Evolutionary conservation across 768 basidiomycete genomes (phyloP).

Genomic region (Tephrocybe rancida): DNA sequence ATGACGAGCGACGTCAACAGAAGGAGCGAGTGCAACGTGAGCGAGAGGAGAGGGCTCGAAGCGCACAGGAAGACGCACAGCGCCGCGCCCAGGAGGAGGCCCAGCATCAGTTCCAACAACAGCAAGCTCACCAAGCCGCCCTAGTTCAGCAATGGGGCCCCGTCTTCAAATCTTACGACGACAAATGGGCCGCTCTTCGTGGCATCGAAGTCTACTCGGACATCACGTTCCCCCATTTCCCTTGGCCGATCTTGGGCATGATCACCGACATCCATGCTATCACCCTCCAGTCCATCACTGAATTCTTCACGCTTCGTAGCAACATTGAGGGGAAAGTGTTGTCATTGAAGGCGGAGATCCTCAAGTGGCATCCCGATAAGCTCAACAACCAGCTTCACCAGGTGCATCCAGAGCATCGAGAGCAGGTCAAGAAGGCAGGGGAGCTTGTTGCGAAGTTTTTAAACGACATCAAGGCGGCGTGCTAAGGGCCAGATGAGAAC

Average conservation of each 20-base stretch:
- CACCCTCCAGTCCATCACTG: constrained; percentile 30
- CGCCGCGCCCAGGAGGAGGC: constrained; percentile 5
- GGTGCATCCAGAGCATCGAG: constrained; percentile 33
- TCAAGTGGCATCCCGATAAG: constrained; percentile 61
- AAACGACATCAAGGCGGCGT: constrained; percentile 18
- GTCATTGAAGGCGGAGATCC: constrained; percentile 45
- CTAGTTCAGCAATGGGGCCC: not conserved
- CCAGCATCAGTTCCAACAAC: not conserved
- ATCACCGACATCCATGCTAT: constrained; percentile 29
- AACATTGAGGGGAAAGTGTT: constrained; percentile 34
- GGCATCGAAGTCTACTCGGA: not conserved
- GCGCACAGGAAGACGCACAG: constrained; percentile 1
- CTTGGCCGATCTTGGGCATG: constrained; percentile 11
- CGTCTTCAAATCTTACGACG: constrained; percentile 16
- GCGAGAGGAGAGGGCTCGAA: constrained; percentile 7
- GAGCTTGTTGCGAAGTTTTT: constrained; percentile 43
- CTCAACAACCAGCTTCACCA: constrained; percentile 38
- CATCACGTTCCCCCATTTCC: constrained; percentile 7
- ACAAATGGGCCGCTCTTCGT: constrained; percentile 14
- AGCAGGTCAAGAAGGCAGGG: constrained; percentile 34
- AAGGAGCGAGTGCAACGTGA: constrained; percentile 2
- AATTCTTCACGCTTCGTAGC: constrained; percentile 42
- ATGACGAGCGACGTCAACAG: not conserved
- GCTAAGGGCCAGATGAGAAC: not conserved
- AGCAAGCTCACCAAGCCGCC: constrained; percentile 2